These are phyloP conservation scores for Apiotrichum mycotoxinovorans DNA, from an alignment of 1,284 basidiomycete species.

Conservation along the genomic window DNA sequence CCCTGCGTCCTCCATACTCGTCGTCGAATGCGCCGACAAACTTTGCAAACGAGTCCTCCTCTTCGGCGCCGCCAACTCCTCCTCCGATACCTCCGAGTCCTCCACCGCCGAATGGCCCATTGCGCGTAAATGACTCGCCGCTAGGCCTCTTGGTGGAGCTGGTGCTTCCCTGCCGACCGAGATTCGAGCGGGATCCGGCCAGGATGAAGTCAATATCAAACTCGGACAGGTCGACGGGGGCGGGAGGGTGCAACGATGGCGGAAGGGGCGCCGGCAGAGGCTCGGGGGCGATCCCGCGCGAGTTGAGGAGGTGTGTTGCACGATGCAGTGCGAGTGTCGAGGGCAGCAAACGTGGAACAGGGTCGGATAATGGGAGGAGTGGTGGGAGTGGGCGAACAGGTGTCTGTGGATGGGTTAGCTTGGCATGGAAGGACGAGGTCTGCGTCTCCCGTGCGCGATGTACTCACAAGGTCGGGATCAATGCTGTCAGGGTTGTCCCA, in stretches of 20 bases:
- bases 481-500: slow-evolving; percentile 20
- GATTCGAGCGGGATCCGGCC: slow-evolving; percentile 42
- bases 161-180: slow-evolving; percentile 23
- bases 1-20: slow-evolving; percentile 51
- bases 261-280: slow-evolving; percentile 49
- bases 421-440: background rate
- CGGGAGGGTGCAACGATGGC: slow-evolving; percentile 47
- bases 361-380: slow-evolving; percentile 48
- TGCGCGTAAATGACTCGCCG: background rate
- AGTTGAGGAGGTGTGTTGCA: slow-evolving; percentile 45
- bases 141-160: slow-evolving; percentile 2
- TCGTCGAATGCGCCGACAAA: slow-evolving; percentile 52
- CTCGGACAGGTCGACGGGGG: slow-evolving; percentile 49
- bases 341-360: slow-evolving; percentile 47
- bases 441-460: background rate
- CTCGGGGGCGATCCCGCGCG: slow-evolving; percentile 44
- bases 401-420: slow-evolving; percentile 4
- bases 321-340: slow-evolving; percentile 49
- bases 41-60: slow-evolving; percentile 51
- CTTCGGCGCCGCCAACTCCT: slow-evolving; percentile 25
- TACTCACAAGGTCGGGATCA: slow-evolving; percentile 4
- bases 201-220: slow-evolving; percentile 54
- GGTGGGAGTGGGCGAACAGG: slow-evolving; percentile 44
- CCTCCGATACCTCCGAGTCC: background rate
- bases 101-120: slow-evolving; percentile 3